Conservation (phyloP, 306 rosid species). For the Vicia faba region DNA sequence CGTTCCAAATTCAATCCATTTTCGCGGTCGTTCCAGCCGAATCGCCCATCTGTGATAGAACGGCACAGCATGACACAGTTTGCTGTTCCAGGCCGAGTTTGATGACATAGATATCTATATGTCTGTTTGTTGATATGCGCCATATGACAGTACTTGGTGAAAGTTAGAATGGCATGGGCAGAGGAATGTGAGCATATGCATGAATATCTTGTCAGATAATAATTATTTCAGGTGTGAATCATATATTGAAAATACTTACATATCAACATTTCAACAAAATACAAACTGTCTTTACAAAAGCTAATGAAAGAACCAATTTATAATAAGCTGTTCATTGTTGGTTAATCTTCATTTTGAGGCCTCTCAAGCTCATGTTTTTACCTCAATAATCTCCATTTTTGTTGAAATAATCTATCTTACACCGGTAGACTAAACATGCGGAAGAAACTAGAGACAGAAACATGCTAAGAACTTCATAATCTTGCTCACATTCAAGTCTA, state of each 20-base stretch:
- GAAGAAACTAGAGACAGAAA: conserved; percentile 22
- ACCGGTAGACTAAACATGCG: not conserved
- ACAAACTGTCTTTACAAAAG: not conserved
- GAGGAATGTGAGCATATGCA: not conserved
- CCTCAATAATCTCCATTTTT: not conserved
- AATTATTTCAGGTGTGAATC: not conserved
- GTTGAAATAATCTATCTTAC: not conserved
- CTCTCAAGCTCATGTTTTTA: not conserved
- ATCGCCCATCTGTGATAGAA: no score
- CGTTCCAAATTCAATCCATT: no score
- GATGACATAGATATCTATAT: no score
- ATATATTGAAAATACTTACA: not conserved
- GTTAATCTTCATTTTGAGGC: not conserved
- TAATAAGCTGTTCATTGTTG: not conserved
- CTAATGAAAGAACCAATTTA: not conserved
- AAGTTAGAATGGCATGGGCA: not conserved
- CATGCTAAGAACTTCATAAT: conserved; percentile 24
- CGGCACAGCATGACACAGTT: no score
- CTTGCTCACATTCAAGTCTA: conserved; percentile 18
- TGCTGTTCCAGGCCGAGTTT: no score
- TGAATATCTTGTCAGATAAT: not conserved
- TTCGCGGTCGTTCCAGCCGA: no score
- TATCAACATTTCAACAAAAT: conserved; percentile 5
- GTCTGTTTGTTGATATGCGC: not conserved
- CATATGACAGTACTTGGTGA: not conserved